Evolutionary conservation across 257 asterid genomes (phyloP).

Genomic region (Ballota nigra): DNA sequence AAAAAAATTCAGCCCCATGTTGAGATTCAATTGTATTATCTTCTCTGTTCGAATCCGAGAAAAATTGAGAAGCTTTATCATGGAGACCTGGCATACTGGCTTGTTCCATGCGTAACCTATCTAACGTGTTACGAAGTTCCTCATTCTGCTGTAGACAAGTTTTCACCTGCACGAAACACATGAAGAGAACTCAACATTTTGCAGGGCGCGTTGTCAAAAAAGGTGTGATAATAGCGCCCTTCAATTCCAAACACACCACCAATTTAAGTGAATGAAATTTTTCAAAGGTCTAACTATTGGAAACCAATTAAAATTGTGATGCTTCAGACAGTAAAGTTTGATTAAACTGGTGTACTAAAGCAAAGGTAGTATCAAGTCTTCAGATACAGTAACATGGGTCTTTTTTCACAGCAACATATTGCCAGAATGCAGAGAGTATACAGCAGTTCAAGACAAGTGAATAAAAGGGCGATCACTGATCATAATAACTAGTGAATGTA

Average conservation of each 20-base stretch:
- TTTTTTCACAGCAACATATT: not conserved
- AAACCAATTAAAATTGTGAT: not conserved
- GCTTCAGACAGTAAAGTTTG: not conserved
- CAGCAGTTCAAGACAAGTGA: not conserved
- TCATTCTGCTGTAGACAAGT: slow-evolving; percentile 73
- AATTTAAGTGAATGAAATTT: not conserved
- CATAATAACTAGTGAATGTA: slow-evolving; percentile 12
- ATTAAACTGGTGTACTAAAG: not conserved
- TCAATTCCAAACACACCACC: not conserved
- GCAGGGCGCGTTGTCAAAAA: not conserved
- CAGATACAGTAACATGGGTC: not conserved
- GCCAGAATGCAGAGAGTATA: not conserved
- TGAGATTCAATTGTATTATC: slow-evolving; percentile 35
- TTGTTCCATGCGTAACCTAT: slow-evolving; percentile 63
- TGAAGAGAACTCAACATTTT: slow-evolving; percentile 1
- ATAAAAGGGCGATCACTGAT: not conserved
- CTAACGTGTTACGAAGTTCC: slow-evolving; percentile 74
- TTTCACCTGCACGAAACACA: slow-evolving; percentile 59
- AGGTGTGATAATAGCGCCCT: not conserved
- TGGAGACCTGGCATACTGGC: slow-evolving; percentile 37
- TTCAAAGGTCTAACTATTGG: not conserved
- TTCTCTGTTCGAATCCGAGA: slow-evolving; percentile 33
- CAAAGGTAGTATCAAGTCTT: not conserved
- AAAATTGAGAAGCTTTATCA: slow-evolving; percentile 36
- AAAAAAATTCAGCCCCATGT: slow-evolving; percentile 43